Base-by-base conservation (phyloP, 352 stramenopile genomes). In the Globisporangium uncinulatum region DNA sequence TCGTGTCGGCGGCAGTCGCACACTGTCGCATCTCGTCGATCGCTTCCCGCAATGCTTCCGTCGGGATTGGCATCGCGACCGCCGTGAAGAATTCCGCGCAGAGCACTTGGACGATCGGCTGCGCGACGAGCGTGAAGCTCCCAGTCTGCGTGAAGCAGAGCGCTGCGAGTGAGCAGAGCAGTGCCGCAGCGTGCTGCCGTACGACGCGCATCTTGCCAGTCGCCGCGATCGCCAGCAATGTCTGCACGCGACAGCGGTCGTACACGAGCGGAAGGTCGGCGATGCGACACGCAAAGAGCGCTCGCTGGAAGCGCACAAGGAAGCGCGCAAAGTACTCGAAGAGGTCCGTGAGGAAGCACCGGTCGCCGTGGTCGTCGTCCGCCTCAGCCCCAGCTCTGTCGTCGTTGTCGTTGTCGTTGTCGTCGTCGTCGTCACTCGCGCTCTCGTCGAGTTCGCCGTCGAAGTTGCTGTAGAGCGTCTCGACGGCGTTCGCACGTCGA, bases 131-230 rank as follows among this genome's bases (percentile, higher is more conserved):
- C 37, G 71, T 49, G 55, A 89, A 88, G 49, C 74, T 87, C 1
- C 79, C 83, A 0, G 72, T 86, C 57, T 90, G 79, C 6, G 75
- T 67, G 47, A 83, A 90, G 57, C 76, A 83, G 13, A 79, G 67
- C 0, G 52, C 54, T 4, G 79, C 44, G n/a, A 92, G 63, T 6
- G 68, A 58, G 19, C 64, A 77, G 7, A 92, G 45, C n/a, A 92
- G 53, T 15, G 57, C 66, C 0, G 75, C 63, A 4, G 78, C 76
- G 10, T 76, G 61, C 7, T 65, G 66, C 15, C 66, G 63, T 1
- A 86, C 67, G 6, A 52, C 43, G 15, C 45, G 32, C 1, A 65
- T 51, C 20, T 71, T 79, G 0, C 70, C 66, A 4, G 65, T 74
- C 6, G 76, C 62, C 34, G 77, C 74, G n/a, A 91, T 71, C 0